These are phyloP conservation scores for Serendipita vermifera DNA, from an alignment of 768 basidiomycete species.

Conservation along the genomic window DNA sequence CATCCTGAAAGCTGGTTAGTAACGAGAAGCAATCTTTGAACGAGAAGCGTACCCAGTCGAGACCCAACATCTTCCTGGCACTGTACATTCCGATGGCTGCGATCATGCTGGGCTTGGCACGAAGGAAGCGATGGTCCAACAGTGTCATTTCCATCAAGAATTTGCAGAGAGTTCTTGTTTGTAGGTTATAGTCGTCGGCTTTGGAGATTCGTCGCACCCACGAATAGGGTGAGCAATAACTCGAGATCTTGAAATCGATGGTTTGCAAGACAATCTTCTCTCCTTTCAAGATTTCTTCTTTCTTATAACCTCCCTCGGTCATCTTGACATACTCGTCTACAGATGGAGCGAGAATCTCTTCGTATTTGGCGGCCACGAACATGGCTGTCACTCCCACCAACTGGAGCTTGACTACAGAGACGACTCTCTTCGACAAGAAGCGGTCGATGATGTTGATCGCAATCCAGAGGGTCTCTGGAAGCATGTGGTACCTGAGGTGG, in stretches of 20 bases:
- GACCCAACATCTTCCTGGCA: constrained; percentile 83
- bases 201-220: constrained; percentile 99
- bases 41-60: constrained; percentile 74
- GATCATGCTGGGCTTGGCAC: constrained; percentile 84
- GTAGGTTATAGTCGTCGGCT: constrained; percentile 96
- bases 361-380: constrained; percentile 98
- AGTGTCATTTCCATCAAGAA: constrained; percentile 95
- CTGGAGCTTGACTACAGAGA: constrained; percentile 81
- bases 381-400: constrained; percentile 97
- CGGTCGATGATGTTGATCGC: constrained; percentile 94
- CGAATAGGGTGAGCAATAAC: constrained; percentile 97
- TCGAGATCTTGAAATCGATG: constrained; percentile 87
- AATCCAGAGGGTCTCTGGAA: constrained; percentile 98
- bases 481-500: constrained; percentile 96
- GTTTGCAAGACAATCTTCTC: constrained; percentile 93
- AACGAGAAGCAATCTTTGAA: not conserved
- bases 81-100: constrained; percentile 98
- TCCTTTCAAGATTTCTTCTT: constrained; percentile 95
- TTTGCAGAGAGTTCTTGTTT: constrained; percentile 93
- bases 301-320: constrained; percentile 88
- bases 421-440: constrained; percentile 77
- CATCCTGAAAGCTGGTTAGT: constrained; percentile 42
- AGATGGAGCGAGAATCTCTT: constrained; percentile 91
- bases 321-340: constrained; percentile 98
- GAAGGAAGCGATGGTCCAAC: constrained; percentile 81